Evolutionary conservation across 1,139 yeast genomes (phyloP).

Genomic region (Kodamaea fungicola): DNA sequence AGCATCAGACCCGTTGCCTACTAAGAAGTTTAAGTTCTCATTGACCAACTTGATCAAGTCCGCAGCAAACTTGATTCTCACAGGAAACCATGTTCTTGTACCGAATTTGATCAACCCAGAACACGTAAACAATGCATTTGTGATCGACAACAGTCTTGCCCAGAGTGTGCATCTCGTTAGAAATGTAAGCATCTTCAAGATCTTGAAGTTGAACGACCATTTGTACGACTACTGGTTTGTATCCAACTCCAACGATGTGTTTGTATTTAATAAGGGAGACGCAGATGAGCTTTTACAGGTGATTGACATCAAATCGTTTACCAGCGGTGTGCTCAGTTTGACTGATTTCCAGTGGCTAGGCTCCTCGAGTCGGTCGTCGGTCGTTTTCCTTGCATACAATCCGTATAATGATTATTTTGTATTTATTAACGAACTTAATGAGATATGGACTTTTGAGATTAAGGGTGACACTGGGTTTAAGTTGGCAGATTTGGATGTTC

Average conservation of each 20-base stretch:
- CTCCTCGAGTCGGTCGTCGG: slow-evolving; percentile 11
- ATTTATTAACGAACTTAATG: slow-evolving; percentile 25
- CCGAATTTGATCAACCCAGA: slow-evolving; percentile 38
- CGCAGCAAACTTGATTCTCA: slow-evolving; percentile 33
- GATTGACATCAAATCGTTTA: slow-evolving; percentile 32
- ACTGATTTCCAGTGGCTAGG: slow-evolving; percentile 31
- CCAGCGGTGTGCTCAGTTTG: slow-evolving; percentile 27
- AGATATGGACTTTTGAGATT: slow-evolving; percentile 28
- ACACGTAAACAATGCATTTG: slow-evolving; percentile 25
- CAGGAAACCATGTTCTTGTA: slow-evolving; percentile 3
- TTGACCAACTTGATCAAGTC: slow-evolving; percentile 28
- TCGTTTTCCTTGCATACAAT: slow-evolving; percentile 25
- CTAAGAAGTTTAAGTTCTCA: slow-evolving; percentile 25
- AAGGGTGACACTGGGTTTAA: slow-evolving; percentile 7
- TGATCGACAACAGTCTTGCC: slow-evolving; percentile 26
- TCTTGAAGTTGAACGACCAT: slow-evolving; percentile 36
- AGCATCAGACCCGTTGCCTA: slow-evolving; percentile 31
- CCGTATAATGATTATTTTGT: slow-evolving; percentile 27
- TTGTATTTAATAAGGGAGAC: slow-evolving; percentile 25
- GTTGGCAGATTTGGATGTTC: slow-evolving; percentile 1
- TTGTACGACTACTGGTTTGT: slow-evolving; percentile 35
- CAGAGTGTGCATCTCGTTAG: slow-evolving; percentile 22
- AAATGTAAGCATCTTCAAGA: slow-evolving; percentile 26
- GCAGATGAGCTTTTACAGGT: slow-evolving; percentile 26
- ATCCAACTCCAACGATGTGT: slow-evolving; percentile 37